These are phyloP conservation scores for Tetradesmus lagerheimii DNA, from an alignment of 139 green algal species.

Conservation along the genomic window DNA sequence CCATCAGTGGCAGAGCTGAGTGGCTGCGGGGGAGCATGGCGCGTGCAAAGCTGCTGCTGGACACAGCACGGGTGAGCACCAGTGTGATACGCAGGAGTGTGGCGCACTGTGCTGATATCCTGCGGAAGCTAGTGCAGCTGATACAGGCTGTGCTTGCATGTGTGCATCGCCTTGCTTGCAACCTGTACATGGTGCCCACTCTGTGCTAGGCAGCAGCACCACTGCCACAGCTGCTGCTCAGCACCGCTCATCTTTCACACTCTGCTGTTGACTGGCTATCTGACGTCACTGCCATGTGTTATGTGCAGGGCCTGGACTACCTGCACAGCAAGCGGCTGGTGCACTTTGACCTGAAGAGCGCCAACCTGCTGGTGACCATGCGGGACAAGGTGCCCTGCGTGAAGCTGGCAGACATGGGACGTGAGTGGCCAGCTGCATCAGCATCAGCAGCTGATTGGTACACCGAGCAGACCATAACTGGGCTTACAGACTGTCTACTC, in stretches of 20 bases:
- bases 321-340: conserved; percentile 79
- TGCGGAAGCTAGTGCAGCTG: not conserved
- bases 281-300: not conserved
- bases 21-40: conserved; percentile 44
- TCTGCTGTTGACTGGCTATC: not conserved
- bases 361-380: conserved; percentile 75
- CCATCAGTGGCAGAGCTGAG: conserved; percentile 60
- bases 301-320: conserved; percentile 81
- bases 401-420: conserved; percentile 87
- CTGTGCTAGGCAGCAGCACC: not conserved
- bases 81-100: not conserved
- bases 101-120: not conserved
- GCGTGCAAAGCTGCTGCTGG: conserved; percentile 58
- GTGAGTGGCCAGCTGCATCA: not conserved
- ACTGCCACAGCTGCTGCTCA: not conserved
- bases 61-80: conserved; percentile 51
- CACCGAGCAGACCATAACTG: no score
- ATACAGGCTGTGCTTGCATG: not conserved
- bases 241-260: not conserved
- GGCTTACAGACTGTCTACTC: no score
- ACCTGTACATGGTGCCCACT: not conserved
- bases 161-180: not conserved
- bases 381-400: conserved; percentile 67
- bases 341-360: conserved; percentile 86
- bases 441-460: no score